Base-by-base conservation (phyloP, 2,329 filamentous ascomycete species). In the Stenocarpella maydis region DNA sequence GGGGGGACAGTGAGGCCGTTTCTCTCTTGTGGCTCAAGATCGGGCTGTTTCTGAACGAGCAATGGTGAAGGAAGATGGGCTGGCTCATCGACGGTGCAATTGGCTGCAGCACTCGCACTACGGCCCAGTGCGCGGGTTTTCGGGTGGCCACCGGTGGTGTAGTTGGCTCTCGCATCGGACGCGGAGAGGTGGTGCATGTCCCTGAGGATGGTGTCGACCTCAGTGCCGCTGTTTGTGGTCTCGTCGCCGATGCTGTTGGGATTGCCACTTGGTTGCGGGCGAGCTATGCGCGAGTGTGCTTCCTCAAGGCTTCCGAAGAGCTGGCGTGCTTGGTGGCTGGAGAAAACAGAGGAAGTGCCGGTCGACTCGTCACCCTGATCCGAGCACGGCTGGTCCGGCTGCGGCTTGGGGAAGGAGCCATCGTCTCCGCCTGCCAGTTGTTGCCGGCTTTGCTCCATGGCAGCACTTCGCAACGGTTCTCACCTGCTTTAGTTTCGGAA, bases 231-330 rank as follows among this genome's bases (percentile, higher is more conserved):
- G 21, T 55, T 26, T 2, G 41, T 26, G 52, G 28, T 60, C 24
- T 71, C 70, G 5, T 54, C 39, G 15, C 64, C 58, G 9, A 12
- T 63, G 34, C 72, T 69, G 2, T 41, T 68, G 9, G 69, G 70
- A 2, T 12, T 68, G 5, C 49, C 41, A 19, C 10, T 49, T 14
- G 53, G 31, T 69, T 14, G 70, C 66, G n/a, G 74, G 5, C 77
- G 74, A 10, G 79, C 80, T 69, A 83, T 83, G 41, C 79, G 80
- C 4, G 76, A 75, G 66, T 81, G 79, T 1, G 82, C 81, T 43
- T 82, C 80, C 31, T 75, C 75, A 0, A 83, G 73, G 65, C 79
- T 78, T 31, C 76, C 74, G 68, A 82, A 83, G 34, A 79, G 74
- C 7, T 74, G 76, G 4, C 76, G 78, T 34, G 79, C 79, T 12